Evolutionary conservation across 371 early-diverging fungal species (phyloP), one percentile per base, ranked within the genome.

Genomic region (Dentiscutata heterogama): DNA sequence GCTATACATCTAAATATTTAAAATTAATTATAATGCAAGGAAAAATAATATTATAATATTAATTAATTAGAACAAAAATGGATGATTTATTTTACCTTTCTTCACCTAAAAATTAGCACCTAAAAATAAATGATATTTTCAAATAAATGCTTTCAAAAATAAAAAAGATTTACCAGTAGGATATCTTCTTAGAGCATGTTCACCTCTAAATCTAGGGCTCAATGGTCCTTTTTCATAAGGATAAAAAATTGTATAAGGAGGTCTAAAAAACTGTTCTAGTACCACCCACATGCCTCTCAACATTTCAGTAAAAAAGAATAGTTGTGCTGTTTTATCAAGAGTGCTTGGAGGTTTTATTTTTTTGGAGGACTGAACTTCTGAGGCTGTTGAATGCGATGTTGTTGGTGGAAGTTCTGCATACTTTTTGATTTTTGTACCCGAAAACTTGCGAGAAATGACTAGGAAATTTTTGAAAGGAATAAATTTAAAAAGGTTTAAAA

Each of bases 151-250:
- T n/a, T n/a, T 18, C 18, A 25, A 25, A 65, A 65, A 65, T 25
- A 25, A 65, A 53, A 20, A 25, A 56, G 84, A n/a, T 82, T 27
- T 86, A 95, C 96, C 97, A n/a, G 97, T 94, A 73, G 98, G 97
- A 85, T 99, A 99, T 82, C 99, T 90, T 85, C 99, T 91, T 81
- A 99, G 88, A 31, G 98, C 98, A 87, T 99, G 99, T 88, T 99
- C 99, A 56, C 99, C 99, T 83, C 99, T 93, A 94, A 99, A 99
- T 79, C 99, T 90, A 54, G 99, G 94, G 72, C 94, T 94, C 74
- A 98, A 86, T 22, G 97, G 94, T 50, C 97, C 97, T 92, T 98
- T 99, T 87, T 99, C 99, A 84, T 91, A 95, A 22, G 99, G 99
- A 88, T 99, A 99, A 88, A 93, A 94, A 84, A 98, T 94, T 51